A percentile compares a stretch with the other conserved stretches of the same genome.
Conservation (phyloP, 768 basidiomycete genomes). For the Pluteus cervinus region DNA sequence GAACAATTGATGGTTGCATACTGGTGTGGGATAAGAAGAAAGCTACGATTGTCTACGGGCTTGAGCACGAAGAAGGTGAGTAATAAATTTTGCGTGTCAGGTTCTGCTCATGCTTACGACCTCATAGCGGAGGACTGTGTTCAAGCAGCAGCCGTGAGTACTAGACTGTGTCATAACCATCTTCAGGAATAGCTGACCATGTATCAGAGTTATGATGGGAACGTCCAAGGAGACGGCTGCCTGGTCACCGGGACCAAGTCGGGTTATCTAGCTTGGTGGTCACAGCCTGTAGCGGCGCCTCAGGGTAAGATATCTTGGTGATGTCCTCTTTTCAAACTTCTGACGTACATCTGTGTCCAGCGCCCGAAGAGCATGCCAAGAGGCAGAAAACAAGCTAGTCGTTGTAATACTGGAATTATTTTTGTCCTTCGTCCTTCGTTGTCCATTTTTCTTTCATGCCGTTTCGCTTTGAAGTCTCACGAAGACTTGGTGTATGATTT, state of each 20-base stretch:
- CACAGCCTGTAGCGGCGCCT: slow-evolving; percentile 31
- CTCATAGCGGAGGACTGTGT: slow-evolving; percentile 29
- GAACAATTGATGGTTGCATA: slow-evolving; percentile 44
- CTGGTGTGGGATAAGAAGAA: slow-evolving; percentile 59
- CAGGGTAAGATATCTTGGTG: slow-evolving; percentile 7
- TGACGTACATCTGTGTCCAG: too few relatives aligned
- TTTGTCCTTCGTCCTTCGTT: too few relatives aligned
- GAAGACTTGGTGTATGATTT: too few relatives aligned
- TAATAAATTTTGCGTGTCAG: slow-evolving; percentile 11
- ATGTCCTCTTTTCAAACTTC: not conserved
- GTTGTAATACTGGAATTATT: too few relatives aligned
- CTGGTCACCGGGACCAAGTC: slow-evolving; percentile 53
- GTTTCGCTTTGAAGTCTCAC: too few relatives aligned
- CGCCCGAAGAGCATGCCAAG: too few relatives aligned
- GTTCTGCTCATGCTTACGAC: slow-evolving; percentile 9
- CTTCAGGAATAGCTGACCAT: not conserved
- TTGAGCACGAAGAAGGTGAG: slow-evolving; percentile 58
- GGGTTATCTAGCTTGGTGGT: slow-evolving; percentile 57
- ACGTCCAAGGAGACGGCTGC: slow-evolving; percentile 30
- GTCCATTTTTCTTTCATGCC: too few relatives aligned
- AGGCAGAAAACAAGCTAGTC: too few relatives aligned
- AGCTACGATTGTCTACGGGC: slow-evolving; percentile 46
- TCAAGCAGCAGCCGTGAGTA: slow-evolving; percentile 36
- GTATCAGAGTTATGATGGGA: slow-evolving; percentile 43
- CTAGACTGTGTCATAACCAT: not conserved